Conservation (phyloP, 1,139 yeast species). For the Kodamaea alishanica region DNA sequence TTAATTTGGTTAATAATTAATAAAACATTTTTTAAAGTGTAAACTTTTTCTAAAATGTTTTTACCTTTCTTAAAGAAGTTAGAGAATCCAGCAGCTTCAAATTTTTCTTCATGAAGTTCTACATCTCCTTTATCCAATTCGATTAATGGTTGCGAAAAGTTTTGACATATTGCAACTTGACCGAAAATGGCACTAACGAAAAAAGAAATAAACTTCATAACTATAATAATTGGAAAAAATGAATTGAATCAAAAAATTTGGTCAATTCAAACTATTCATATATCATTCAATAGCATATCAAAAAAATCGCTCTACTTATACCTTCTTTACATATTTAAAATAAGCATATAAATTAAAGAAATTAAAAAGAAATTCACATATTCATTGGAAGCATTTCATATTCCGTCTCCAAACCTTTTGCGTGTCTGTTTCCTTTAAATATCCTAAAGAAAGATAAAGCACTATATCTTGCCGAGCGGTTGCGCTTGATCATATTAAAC, state of each 20-base stretch:
- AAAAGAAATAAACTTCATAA: no score
- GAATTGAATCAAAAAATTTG: no score
- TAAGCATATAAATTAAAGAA: no score
- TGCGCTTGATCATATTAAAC: slow-evolving; percentile 26
- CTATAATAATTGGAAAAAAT: no score
- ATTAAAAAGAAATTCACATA: not conserved
- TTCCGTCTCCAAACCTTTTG: not conserved
- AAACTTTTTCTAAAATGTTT: slow-evolving; percentile 4
- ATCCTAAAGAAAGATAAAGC: slow-evolving; percentile 2
- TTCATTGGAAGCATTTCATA: slow-evolving; percentile 9
- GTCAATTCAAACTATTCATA: no score
- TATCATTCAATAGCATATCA: no score
- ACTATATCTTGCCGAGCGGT: slow-evolving; percentile 4
- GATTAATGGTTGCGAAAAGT: no score
- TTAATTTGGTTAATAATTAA: slow-evolving; percentile 12
- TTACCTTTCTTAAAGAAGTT: slow-evolving; percentile 1
- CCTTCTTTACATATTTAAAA: no score
- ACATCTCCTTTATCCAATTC: no score
- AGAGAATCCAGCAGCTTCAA: slow-evolving; percentile 1
- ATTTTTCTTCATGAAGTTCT: not conserved
- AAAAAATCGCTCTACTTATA: no score
- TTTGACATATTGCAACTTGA: no score
- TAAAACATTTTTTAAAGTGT: slow-evolving; percentile 12
- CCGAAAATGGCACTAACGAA: no score
- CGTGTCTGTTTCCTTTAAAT: slow-evolving; percentile 1